A percentile compares a stretch with the other conserved stretches of the same genome.
Evolutionary conservation across 1,284 basidiomycete species (phyloP).

Genomic region (Cutaneotrichosporon dermatis): DNA sequence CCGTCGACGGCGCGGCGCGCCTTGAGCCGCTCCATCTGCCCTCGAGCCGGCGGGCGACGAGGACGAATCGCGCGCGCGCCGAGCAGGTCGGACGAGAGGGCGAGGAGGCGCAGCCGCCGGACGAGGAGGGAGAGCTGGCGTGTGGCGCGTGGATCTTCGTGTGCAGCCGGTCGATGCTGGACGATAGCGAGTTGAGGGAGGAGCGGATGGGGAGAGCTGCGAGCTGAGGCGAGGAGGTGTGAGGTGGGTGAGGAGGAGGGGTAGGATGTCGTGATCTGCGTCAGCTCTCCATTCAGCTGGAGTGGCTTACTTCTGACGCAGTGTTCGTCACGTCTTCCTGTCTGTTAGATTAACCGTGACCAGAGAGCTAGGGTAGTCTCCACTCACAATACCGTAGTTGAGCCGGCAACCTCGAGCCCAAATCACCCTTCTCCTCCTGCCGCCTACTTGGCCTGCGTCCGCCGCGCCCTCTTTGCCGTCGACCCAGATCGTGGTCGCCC

Average conservation of each 20-base stretch:
- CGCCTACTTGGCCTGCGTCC: background rate
- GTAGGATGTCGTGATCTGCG: slow-evolving; percentile 49
- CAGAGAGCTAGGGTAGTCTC: too few relatives aligned
- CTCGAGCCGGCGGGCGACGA: slow-evolving; percentile 72
- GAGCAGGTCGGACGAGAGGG: slow-evolving; percentile 75
- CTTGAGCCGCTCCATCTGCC: slow-evolving; percentile 67
- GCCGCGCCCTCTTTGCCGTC: slow-evolving; percentile 6
- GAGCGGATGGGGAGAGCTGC: slow-evolving; percentile 41
- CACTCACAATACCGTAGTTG: slow-evolving; percentile 61
- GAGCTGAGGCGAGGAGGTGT: slow-evolving; percentile 63
- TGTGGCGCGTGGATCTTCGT: slow-evolving; percentile 79
- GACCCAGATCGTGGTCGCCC: background rate
- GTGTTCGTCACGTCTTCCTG: slow-evolving; percentile 74
- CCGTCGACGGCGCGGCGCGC: slow-evolving; percentile 29
- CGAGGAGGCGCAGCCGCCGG: slow-evolving; percentile 65
- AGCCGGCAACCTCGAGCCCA: slow-evolving; percentile 79
- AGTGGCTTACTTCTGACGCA: slow-evolving; percentile 67
- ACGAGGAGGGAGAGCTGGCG: slow-evolving; percentile 67
- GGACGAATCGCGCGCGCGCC: slow-evolving; percentile 77
- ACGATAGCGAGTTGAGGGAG: slow-evolving; percentile 33
- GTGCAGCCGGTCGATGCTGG: slow-evolving; percentile 59
- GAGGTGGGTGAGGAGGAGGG: slow-evolving; percentile 48
- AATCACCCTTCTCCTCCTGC: slow-evolving; percentile 62
- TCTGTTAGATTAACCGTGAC: background rate
- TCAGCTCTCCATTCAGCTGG: slow-evolving; percentile 55